These are phyloP conservation scores for Groenewaldozyma auringiensis DNA, from an alignment of 1,139 yeast genomes.

Conservation along the genomic window DNA sequence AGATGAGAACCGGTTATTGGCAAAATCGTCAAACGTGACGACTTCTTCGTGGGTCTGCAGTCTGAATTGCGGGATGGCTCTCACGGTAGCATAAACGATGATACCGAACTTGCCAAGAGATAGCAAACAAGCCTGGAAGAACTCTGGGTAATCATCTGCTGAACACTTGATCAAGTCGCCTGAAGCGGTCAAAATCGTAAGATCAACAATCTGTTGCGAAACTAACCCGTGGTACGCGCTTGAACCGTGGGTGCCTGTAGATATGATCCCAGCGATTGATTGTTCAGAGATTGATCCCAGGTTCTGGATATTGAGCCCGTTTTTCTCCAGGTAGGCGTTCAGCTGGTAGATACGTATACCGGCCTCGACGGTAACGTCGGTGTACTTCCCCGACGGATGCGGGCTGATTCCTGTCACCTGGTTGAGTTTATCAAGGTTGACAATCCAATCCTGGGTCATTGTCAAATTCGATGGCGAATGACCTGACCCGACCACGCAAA, in stretches of 20 bases:
- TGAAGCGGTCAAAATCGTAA: constrained; percentile 54
- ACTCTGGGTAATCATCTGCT: constrained; percentile 54
- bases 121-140: constrained; percentile 77
- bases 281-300: constrained; percentile 93
- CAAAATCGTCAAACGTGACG: constrained; percentile 62
- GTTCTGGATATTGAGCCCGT: constrained; percentile 77
- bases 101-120: constrained; percentile 90
- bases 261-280: constrained; percentile 85
- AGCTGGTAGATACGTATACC: constrained; percentile 79
- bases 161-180: constrained; percentile 72
- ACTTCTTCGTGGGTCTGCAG: constrained; percentile 77
- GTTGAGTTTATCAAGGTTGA: constrained; percentile 74
- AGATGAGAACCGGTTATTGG: constrained; percentile 52
- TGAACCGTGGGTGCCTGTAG: constrained; percentile 96
- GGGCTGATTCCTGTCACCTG: constrained; percentile 36
- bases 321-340: constrained; percentile 54
- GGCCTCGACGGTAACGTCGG: constrained; percentile 89
- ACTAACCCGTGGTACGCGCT: constrained; percentile 88
- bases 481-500: constrained; percentile 87
- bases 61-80: constrained; percentile 79
- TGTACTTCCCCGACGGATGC: constrained; percentile 49
- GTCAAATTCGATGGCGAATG: constrained; percentile 93
- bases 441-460: constrained; percentile 81
- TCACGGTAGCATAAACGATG: constrained; percentile 77
- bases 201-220: constrained; percentile 74